Base-by-base conservation (phyloP, 1,284 basidiomycete genomes). In the Ceratorhiza oryzae-sativae region DNA sequence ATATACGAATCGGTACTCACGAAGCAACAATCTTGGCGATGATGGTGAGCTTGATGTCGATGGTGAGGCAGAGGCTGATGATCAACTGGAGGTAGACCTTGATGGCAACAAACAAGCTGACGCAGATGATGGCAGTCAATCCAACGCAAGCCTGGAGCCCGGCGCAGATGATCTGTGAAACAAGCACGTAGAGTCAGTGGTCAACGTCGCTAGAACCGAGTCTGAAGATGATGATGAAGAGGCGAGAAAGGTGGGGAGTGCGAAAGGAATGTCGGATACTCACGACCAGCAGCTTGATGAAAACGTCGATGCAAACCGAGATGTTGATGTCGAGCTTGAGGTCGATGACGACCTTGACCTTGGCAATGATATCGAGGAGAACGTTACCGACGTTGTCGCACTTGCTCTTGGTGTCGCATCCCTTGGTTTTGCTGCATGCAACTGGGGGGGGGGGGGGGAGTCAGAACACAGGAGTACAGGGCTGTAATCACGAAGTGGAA, bases 251-350 rank as follows among this genome's bases (percentile, higher is more conserved):
- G 12, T 34, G 39, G 45, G 39, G 15, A 6, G 46, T 13, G 30
- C 20, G 34, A 34, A 49, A 39, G n/a, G n/a, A n/a, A n/a, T n/a
- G n/a, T n/a, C n/a, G n/a, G n/a, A 27, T 36, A 42, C 63, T 53
- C 39, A 65, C 62, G 27, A 53, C 12, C 18, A 53, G 36, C 25
- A 53, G 48, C 10, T n/a, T 10, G 25, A 45, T 39, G 27, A 45
- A 5, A 12, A 53, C 4, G 18, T 46, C 13, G 36, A 39, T 39
- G 36, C 36, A 39, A 6, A 39, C 36, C 6, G 36, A n/a, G 34
- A 55, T 59, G 59, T 62, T 34, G 27, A 42, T 32, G 30, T 30
- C 46, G 60, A 34, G 42, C 62, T 34, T 51, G 62, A 71, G 23
- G 49, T 62, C 59, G 30, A 48, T 60, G 13, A 49, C 8, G 49